Conservation (phyloP, 2,329 filamentous ascomycete genomes). For the Colletotrichum sp. region DNA sequence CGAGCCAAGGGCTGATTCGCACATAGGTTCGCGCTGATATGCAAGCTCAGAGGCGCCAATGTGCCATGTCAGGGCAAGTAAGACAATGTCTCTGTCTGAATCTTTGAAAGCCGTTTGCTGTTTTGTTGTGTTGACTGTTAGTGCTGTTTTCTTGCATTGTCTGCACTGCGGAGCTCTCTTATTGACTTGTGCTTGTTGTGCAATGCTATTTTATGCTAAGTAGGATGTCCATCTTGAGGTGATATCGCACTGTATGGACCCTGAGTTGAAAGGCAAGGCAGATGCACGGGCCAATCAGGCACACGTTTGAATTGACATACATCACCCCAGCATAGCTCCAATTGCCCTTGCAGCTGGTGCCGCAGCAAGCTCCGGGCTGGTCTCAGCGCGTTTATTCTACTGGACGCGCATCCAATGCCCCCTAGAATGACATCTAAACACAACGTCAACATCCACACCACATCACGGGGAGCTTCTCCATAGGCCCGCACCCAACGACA, state of each 20-base stretch:
- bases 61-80: neutral
- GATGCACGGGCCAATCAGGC: neutral
- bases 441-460: neutral
- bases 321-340: neutral
- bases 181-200: neutral
- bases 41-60: neutral
- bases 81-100: conserved; percentile 1
- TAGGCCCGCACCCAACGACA: neutral
- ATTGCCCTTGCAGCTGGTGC: neutral
- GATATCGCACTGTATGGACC: neutral
- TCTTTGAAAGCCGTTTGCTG: neutral
- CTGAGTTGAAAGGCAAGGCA: neutral
- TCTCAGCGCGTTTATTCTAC: conserved; percentile 16
- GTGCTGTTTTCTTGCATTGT: neutral
- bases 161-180: neutral
- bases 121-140: neutral
- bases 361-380: neutral
- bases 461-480: conserved; percentile 6
- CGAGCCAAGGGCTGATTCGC: neutral
- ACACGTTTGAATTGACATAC: neutral
- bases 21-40: neutral
- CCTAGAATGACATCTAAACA: conserved; percentile 16
- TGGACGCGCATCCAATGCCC: conserved; percentile 11
- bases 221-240: neutral
- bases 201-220: neutral